Percentiles rank a stretch among this genome's conserved stretches.
phyloP scores from a whole-genome alignment of 148 eudicot species.

The Fagopyrum tataricum region DNA sequence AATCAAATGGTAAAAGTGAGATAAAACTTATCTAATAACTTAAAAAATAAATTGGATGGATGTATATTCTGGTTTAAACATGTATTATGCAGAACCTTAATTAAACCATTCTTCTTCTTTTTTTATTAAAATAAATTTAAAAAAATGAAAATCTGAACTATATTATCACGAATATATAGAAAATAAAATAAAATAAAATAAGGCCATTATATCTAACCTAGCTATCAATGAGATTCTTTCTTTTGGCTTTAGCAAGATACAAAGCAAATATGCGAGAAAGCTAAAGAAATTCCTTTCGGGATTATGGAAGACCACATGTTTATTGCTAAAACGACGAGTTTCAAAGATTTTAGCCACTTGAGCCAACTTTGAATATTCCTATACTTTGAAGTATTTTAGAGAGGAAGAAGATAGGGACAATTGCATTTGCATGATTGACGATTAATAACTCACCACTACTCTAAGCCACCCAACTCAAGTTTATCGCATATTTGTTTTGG shows the following conservation, averaged over 20 bases:
- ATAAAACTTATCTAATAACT: too few relatives aligned
- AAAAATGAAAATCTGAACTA: too few relatives aligned
- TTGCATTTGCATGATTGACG: not conserved
- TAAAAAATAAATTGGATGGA: too few relatives aligned
- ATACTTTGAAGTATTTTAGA: not conserved
- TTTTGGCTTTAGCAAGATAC: not conserved
- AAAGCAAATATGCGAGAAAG: not conserved
- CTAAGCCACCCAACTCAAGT: not conserved
- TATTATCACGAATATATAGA: not conserved
- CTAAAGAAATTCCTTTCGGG: not conserved
- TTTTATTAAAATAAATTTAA: too few relatives aligned
- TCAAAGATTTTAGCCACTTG: slow-evolving; percentile 1
- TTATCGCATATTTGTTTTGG: not conserved
- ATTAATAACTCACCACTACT: not conserved
- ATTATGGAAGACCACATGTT: slow-evolving; percentile 3
- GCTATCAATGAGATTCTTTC: not conserved
- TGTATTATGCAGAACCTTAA: too few relatives aligned
- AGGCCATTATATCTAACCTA: not conserved
- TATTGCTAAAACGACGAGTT: not conserved
- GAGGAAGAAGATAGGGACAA: slow-evolving; percentile 2
- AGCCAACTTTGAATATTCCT: slow-evolving; percentile 8
- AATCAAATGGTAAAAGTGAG: too few relatives aligned
- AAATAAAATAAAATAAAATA: not conserved
- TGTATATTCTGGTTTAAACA: too few relatives aligned
- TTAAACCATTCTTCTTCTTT: too few relatives aligned